A percentile compares a stretch with the other conserved stretches of the same genome.
These are phyloP conservation scores for Penicillium glabrum DNA, from an alignment of 2,329 filamentous ascomycete species.

Conservation along the genomic window DNA sequence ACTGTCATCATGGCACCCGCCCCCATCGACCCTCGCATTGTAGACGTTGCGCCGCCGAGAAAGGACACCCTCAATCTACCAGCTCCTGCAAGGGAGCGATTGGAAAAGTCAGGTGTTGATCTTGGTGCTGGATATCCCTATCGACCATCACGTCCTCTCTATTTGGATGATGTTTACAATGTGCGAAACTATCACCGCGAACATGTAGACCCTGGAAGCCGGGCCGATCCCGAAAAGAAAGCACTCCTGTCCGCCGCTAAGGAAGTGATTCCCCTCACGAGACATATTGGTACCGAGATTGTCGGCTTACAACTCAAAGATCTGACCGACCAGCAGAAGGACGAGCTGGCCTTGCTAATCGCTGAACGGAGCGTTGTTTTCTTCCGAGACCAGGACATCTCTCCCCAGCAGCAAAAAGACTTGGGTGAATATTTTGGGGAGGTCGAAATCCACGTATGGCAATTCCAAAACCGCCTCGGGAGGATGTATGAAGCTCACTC, in stretches of 20 bases:
- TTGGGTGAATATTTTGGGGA: conserved; percentile 65
- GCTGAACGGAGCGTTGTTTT: conserved; percentile 67
- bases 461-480: not conserved
- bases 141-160: conserved; percentile 65
- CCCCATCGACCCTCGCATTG: conserved; percentile 62
- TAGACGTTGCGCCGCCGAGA: conserved; percentile 60
- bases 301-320: conserved; percentile 64
- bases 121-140: conserved; percentile 71
- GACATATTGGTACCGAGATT: conserved; percentile 65
- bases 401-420: conserved; percentile 63
- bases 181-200: conserved; percentile 60
- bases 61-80: conserved; percentile 68
- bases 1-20: conserved; percentile 53
- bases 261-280: conserved; percentile 62
- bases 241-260: conserved; percentile 61
- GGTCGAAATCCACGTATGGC: conserved; percentile 63
- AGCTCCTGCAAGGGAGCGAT: conserved; percentile 54
- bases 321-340: conserved; percentile 58
- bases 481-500: not conserved
- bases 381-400: conserved; percentile 62
- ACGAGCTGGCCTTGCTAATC: conserved; percentile 63
- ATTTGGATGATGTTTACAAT: conserved; percentile 67
- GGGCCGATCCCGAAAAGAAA: conserved; percentile 66
- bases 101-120: conserved; percentile 69
- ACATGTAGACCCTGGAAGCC: conserved; percentile 61